phyloP scores from a whole-genome alignment of 2,329 filamentous ascomycete genomes.

The Pseudocercospora vitis region DNA sequence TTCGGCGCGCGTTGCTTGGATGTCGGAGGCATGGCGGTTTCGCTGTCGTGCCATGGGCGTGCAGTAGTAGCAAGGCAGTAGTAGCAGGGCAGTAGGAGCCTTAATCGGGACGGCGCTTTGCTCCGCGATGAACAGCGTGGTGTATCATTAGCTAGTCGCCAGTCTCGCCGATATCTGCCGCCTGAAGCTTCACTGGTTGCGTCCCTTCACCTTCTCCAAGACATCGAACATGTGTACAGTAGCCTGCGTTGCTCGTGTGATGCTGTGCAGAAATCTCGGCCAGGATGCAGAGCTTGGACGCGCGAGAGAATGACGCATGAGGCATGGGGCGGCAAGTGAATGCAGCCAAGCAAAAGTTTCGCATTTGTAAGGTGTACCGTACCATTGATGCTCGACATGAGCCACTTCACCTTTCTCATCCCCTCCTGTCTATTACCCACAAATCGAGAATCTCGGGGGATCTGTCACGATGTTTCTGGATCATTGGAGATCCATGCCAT shows the following conservation, averaged over 20 bases:
- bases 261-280: not conserved
- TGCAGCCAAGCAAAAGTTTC: not conserved
- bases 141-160: not conserved
- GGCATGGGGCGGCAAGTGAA: not conserved
- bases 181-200: not conserved
- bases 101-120: not conserved
- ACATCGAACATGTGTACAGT: not conserved
- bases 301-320: not conserved
- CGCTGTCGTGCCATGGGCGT: slow-evolving; percentile 8
- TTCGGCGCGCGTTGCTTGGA: slow-evolving; percentile 12
- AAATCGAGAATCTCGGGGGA: too few relatives aligned
- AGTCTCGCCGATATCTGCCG: not conserved
- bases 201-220: not conserved
- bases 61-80: too few relatives aligned
- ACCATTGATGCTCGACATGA: not conserved
- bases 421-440: too few relatives aligned
- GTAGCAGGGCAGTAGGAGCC: too few relatives aligned
- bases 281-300: not conserved
- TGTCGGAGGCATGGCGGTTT: slow-evolving; percentile 15
- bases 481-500: too few relatives aligned
- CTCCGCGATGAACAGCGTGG: not conserved
- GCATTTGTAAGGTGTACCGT: not conserved
- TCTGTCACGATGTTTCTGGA: too few relatives aligned
- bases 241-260: not conserved
- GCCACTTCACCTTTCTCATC: too few relatives aligned